Conservation (phyloP, 2,329 filamentous ascomycete species). For the Stagonosporopsis cucurbitacearum region DNA sequence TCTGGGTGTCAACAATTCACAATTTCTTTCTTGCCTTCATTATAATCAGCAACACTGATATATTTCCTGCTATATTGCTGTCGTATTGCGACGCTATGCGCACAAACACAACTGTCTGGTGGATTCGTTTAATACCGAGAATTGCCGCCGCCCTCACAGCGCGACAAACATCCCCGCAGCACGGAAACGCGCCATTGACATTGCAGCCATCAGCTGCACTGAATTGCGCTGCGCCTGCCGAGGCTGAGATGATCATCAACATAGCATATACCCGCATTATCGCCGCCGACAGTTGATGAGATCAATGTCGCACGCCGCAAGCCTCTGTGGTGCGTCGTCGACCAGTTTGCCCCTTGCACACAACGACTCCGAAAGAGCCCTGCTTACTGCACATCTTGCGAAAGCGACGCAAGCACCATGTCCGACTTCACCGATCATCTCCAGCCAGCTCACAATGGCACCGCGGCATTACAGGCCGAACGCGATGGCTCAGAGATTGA, state of each 20-base stretch:
- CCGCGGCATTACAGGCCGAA: conserved; percentile 55
- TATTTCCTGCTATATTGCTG: not conserved
- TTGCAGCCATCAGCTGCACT: not conserved
- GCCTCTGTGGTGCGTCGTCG: conserved; percentile 5
- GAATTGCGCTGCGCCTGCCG: conserved; percentile 13
- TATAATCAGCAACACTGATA: not conserved
- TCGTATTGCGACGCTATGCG: not conserved
- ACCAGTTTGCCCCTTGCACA: conserved; percentile 11
- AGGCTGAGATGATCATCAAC: conserved; percentile 16
- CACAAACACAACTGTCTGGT: not conserved
- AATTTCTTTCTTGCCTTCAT: not conserved
- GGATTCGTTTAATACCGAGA: not conserved
- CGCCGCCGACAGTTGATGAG: conserved; percentile 7
- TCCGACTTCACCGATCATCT: conserved; percentile 59
- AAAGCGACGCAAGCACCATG: conserved; percentile 41
- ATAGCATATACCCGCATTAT: conserved; percentile 17
- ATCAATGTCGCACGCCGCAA: conserved; percentile 6
- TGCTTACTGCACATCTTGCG: conserved; percentile 14
- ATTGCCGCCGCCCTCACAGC: conserved; percentile 10
- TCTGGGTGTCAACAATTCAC: not conserved
- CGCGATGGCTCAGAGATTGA: conserved; percentile 54
- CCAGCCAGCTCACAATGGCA: conserved; percentile 55
- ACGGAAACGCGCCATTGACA: conserved; percentile 4
- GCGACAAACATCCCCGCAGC: conserved; percentile 14
- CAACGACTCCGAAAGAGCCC: conserved; percentile 4